These are phyloP conservation scores for Pseudocercospora musae DNA, from an alignment of 2,329 filamentous ascomycete genomes.

Conservation along the genomic window DNA sequence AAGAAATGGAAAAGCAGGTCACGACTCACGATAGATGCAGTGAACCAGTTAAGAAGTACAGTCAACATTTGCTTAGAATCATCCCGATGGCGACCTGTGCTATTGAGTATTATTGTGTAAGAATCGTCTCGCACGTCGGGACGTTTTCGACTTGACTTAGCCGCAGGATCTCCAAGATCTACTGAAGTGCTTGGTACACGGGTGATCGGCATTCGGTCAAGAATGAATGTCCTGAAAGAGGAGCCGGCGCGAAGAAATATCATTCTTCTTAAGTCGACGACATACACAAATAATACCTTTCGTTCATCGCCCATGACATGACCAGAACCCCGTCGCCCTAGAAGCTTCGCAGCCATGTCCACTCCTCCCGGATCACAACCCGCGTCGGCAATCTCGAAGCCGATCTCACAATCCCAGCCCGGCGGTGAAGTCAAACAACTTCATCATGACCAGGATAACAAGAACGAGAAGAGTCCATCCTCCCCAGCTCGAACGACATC, in stretches of 20 bases:
- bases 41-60: background rate
- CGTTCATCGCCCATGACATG: background rate
- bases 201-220: constrained; percentile 1
- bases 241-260: background rate
- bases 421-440: constrained; percentile 1
- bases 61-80: background rate
- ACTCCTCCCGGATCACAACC: background rate
- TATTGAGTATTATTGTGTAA: background rate
- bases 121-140: background rate
- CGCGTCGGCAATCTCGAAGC: background rate
- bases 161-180: background rate
- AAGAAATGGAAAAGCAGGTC: background rate
- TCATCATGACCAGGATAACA: background rate
- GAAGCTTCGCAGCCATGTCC: background rate
- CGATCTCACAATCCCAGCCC: constrained; percentile 2
- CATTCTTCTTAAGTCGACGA: too few species aligned
- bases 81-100: background rate
- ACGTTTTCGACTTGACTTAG: background rate
- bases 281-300: background rate
- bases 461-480: background rate
- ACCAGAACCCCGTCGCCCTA: background rate
- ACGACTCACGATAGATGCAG: background rate
- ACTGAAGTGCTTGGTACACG: background rate
- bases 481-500: background rate
- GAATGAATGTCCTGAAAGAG: background rate